Conservation (phyloP, 2,329 filamentous ascomycete species). For the Alternaria postmessia region DNA sequence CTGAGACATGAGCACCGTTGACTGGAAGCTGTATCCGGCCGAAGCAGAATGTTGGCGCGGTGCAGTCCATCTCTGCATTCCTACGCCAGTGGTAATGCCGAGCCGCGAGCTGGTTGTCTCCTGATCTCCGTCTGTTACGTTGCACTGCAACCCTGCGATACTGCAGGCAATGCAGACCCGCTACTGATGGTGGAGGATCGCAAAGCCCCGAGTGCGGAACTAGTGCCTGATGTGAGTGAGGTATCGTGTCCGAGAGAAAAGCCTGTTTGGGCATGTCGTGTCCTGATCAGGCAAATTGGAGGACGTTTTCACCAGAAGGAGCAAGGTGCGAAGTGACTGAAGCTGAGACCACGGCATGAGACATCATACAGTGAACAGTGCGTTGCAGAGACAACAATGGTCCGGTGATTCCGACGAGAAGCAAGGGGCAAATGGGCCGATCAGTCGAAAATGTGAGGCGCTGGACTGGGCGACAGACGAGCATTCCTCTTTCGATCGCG, state of each 20-base stretch:
- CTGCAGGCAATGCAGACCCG: background rate
- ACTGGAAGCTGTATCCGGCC: conserved; percentile 3
- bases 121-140: background rate
- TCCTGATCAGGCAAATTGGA: background rate
- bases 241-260: background rate
- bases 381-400: background rate
- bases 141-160: background rate
- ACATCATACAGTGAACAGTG: conserved; percentile 1
- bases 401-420: background rate
- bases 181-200: background rate
- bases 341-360: background rate
- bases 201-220: background rate
- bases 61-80: conserved; percentile 2
- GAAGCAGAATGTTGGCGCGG: background rate
- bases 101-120: background rate
- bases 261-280: background rate
- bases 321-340: conserved; percentile 1
- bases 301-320: background rate
- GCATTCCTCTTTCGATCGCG: background rate
- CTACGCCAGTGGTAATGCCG: background rate
- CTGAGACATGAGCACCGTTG: conserved; percentile 7
- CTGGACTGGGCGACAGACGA: background rate
- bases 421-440: background rate
- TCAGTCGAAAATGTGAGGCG: background rate
- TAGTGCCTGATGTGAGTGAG: background rate